Percentiles rank a stretch among this genome's conserved stretches.
Evolutionary conservation across 1,284 basidiomycete genomes (phyloP).

Genomic region (Tausonia pullulans): DNA sequence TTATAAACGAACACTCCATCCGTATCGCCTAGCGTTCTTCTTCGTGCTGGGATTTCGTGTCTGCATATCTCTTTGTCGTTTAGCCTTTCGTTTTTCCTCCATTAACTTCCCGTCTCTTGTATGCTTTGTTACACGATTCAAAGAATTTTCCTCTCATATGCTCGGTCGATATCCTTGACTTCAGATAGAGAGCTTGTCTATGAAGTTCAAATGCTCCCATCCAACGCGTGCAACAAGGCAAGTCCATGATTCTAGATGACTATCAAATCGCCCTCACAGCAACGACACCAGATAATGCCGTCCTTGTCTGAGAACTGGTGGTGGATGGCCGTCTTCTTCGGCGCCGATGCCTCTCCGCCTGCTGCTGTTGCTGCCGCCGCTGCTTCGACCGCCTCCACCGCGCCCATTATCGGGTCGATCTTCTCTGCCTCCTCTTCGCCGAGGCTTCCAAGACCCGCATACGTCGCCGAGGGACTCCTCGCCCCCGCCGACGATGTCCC

Average conservation of each 20-base stretch:
- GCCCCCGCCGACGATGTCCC: not conserved
- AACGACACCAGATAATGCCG: conserved; percentile 11
- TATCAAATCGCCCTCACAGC: conserved; percentile 13
- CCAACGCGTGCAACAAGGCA: too few species aligned
- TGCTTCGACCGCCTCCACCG: not conserved
- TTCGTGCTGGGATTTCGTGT: too few species aligned
- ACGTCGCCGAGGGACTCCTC: not conserved
- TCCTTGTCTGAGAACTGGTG: conserved; percentile 11
- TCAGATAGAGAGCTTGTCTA: too few species aligned
- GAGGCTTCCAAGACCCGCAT: not conserved
- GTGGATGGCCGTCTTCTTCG: not conserved
- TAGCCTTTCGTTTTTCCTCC: too few species aligned
- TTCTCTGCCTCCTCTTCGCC: not conserved
- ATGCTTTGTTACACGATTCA: too few species aligned
- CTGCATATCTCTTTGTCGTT: too few species aligned
- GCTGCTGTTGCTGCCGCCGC: not conserved
- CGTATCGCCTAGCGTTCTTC: too few species aligned
- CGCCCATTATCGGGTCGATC: not conserved
- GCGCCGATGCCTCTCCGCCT: not conserved
- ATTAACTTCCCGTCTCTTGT: too few species aligned
- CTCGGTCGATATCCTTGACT: too few species aligned
- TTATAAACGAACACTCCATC: too few species aligned
- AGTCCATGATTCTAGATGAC: not conserved
- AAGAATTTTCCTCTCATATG: too few species aligned
- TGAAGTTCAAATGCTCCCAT: too few species aligned